Conservation (phyloP, 106 monocot species). For the Cymbidium sinense region DNA sequence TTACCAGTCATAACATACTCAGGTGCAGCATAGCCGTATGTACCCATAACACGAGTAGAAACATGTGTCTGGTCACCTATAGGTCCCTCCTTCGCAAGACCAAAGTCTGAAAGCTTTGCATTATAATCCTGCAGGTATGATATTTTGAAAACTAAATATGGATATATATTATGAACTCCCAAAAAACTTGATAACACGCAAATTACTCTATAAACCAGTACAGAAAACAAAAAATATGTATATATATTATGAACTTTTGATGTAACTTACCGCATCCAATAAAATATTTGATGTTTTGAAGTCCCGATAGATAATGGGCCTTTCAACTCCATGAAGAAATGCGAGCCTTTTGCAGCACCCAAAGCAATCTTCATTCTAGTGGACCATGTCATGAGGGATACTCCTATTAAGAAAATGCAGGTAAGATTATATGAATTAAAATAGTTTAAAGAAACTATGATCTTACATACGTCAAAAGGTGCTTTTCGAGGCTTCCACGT, state of each 20-base stretch:
- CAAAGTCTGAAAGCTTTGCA: conserved; percentile 69
- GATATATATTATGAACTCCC: too few relatives aligned
- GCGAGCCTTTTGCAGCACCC: conserved; percentile 60
- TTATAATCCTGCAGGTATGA: conserved; percentile 41
- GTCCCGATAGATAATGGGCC: conserved; percentile 65
- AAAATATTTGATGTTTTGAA: conserved; percentile 75
- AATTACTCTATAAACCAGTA: neutral
- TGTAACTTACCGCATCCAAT: conserved; percentile 40
- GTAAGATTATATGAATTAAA: neutral
- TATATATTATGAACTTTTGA: neutral
- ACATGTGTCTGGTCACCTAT: conserved; percentile 63
- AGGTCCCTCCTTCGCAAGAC: conserved; percentile 67
- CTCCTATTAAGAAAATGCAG: conserved; percentile 29
- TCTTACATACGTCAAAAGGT: conserved; percentile 60
- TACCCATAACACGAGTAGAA: conserved; percentile 68
- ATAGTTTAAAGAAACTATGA: neutral
- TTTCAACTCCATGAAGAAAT: conserved; percentile 56
- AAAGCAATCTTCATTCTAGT: conserved; percentile 67
- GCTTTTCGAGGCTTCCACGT: conserved; percentile 64
- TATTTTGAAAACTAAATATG: neutral
- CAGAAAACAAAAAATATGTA: neutral
- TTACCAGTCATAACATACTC: conserved; percentile 68
- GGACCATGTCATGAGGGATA: conserved; percentile 62
- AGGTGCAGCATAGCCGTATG: conserved; percentile 64
- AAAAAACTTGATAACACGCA: too few relatives aligned